Evolutionary conservation across 2,329 filamentous ascomycete genomes (phyloP), one percentile per base, ranked within the genome.

Genomic region (Talaromyces sp.): DNA sequence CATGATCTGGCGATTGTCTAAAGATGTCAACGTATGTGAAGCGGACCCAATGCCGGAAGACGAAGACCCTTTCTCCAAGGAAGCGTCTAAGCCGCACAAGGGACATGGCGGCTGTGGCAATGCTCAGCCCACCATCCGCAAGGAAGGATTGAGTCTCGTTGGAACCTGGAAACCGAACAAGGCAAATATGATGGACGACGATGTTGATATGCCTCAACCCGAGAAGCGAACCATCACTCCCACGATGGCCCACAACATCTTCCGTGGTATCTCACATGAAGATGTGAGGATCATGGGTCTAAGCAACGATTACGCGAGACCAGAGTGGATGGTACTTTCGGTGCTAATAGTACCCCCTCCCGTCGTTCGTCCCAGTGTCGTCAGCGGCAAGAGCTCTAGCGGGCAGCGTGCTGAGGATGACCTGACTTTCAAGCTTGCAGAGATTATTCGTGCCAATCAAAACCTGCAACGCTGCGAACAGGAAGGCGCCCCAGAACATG

Each of bases 321-420:
- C 95, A 0, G 95, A 99, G 75, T 99, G 95, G 95, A 96, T 99
- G 92, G 86, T 99, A 65, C 82, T 99, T 66, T 96, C 92, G 0
- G 93, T 98, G 57, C 84, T 99, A 54, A 93, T 95, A 5, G 96
- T 99, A 0, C 95, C 95, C 1, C 95, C 95, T 2, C 95, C 95
- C 55, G 93, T 95, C 2, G 96, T 99, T 40, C 90, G 95, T 61
- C 95, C 95, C 5, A 97, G 92, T 83, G 96, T 99, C 70, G 96
- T 93, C 23, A 93, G 98, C 81, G 96, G 98, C 72, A 93, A 95
- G 59, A 96, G 92, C 48, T 90, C 91, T 60, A 91, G 91, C 68
- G 95, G 95, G 66, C 88, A 93, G 82, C 90, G 95, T 66, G 95
- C 95, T 74, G 95, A 99, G 79, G 95, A 99, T 76, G 96, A 99